Evolutionary conservation across 371 early-diverging fungal genomes (phyloP).

Genomic region (Mucor piriformis): DNA sequence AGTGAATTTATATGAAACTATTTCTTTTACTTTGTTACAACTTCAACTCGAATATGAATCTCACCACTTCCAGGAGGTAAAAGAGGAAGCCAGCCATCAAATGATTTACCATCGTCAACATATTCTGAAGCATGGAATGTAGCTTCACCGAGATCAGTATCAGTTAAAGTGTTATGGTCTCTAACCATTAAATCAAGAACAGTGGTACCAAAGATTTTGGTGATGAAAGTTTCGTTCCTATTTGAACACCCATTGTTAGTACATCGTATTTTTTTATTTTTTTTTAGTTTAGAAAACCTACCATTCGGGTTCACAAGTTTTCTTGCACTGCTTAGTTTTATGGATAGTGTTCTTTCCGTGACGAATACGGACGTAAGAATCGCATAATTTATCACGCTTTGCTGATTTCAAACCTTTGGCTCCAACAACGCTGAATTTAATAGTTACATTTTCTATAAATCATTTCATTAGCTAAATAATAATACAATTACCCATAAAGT

Average conservation of each 20-base stretch:
- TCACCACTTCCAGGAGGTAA: conserved; percentile 20
- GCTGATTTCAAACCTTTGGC: conserved; percentile 52
- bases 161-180: conserved; percentile 62
- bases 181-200: conserved; percentile 51
- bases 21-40: conserved; percentile 3
- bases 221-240: conserved; percentile 34
- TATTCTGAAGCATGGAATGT: conserved; percentile 46
- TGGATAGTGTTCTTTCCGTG: conserved; percentile 55
- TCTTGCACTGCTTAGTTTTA: conserved; percentile 75
- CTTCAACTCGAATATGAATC: conserved; percentile 21
- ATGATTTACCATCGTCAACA: conserved; percentile 24
- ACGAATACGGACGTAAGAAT: conserved; percentile 50
- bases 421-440: conserved; percentile 45
- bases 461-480: neutral
- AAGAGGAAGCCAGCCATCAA: conserved; percentile 26
- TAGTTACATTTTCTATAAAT: conserved; percentile 26
- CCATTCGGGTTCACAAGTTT: conserved; percentile 68
- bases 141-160: conserved; percentile 58
- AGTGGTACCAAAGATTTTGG: conserved; percentile 33
- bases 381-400: conserved; percentile 47
- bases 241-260: neutral
- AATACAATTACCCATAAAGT: neutral
- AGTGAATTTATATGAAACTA: too few relatives aligned
- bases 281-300: too few relatives aligned
- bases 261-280: neutral